Evolutionary conservation across 75 land plant genomes (phyloP).

Genomic region (Pseudotsuga menziesii): DNA sequence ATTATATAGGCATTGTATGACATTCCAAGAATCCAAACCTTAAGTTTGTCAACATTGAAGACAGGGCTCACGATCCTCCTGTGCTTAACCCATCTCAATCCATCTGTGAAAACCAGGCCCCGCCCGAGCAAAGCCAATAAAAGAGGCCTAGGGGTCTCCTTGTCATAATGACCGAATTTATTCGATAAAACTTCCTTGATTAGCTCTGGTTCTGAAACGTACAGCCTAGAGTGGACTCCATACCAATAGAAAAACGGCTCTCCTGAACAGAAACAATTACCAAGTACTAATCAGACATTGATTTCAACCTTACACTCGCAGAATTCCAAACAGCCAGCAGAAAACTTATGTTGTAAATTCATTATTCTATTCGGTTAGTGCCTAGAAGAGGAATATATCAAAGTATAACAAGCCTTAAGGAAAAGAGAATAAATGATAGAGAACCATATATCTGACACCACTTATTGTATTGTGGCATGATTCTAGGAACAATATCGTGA

Average conservation of each 20-base stretch:
- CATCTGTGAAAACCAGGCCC: conserved; percentile 19
- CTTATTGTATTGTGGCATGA: conserved; percentile 17
- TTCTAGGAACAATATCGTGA: conserved; percentile 16
- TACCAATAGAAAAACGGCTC: conserved; percentile 41
- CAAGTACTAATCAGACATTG: no score
- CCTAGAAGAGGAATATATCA: no score
- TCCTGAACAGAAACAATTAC: conserved; percentile 21
- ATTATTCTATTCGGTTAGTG: not conserved
- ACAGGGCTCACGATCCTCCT: conserved; percentile 14
- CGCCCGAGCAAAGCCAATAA: conserved; percentile 14
- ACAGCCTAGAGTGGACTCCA: conserved; percentile 35
- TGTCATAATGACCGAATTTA: conserved; percentile 24
- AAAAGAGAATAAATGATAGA: not conserved
- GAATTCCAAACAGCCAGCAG: not conserved
- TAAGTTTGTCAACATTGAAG: conserved; percentile 28
- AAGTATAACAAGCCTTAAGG: not conserved
- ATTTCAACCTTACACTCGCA: no score
- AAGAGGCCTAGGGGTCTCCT: not conserved
- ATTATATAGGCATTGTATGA: not conserved
- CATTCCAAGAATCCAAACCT: conserved; percentile 15
- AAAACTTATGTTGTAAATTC: not conserved
- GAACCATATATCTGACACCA: conserved; percentile 19
- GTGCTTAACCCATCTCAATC: conserved; percentile 19
- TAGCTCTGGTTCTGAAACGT: conserved; percentile 34
- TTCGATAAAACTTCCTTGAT: conserved; percentile 31